A percentile compares a stretch with the other conserved stretches of the same genome.
Evolutionary conservation across 2,329 filamentous ascomycete genomes (phyloP).

Genomic region (Arthrobotrys entomopaga): DNA sequence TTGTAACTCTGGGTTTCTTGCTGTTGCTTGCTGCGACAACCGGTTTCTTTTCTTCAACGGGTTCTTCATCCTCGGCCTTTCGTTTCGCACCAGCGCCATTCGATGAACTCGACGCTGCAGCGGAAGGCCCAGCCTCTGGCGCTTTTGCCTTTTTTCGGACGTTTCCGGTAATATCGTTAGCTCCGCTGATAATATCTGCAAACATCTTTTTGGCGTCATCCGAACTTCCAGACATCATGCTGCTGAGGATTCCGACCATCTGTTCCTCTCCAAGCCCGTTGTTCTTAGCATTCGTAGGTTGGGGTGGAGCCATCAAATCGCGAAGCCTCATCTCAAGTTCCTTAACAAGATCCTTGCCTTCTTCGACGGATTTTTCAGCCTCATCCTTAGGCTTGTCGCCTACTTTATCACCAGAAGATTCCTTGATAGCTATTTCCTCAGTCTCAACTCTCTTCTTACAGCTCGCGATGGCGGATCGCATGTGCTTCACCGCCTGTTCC

Average conservation of each 20-base stretch:
- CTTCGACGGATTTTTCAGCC: slow-evolving; percentile 73
- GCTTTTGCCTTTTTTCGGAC: slow-evolving; percentile 72
- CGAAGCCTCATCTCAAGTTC: slow-evolving; percentile 81
- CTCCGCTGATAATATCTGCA: slow-evolving; percentile 77
- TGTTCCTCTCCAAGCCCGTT: slow-evolving; percentile 61
- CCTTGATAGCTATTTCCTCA: slow-evolving; percentile 61
- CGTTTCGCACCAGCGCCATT: slow-evolving; percentile 42
- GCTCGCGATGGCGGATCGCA: slow-evolving; percentile 57
- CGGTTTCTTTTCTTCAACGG: slow-evolving; percentile 60
- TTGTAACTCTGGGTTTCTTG: slow-evolving; percentile 52
- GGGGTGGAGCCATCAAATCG: slow-evolving; percentile 56
- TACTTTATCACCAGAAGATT: slow-evolving; percentile 64
- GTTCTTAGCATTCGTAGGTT: slow-evolving; percentile 13
- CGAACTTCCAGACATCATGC: slow-evolving; percentile 71
- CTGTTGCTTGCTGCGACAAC: slow-evolving; percentile 21
- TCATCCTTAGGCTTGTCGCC: slow-evolving; percentile 63
- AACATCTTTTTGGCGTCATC: slow-evolving; percentile 72
- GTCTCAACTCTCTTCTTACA: slow-evolving; percentile 57
- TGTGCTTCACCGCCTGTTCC: slow-evolving; percentile 58
- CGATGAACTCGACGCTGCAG: slow-evolving; percentile 27
- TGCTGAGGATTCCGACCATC: slow-evolving; percentile 72
- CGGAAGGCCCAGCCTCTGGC: slow-evolving; percentile 57
- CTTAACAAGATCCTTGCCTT: slow-evolving; percentile 79
- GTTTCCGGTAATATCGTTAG: slow-evolving; percentile 78
- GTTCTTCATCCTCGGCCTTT: slow-evolving; percentile 64